These are phyloP conservation scores for Cystobasidiaceae sp. DNA, from an alignment of 1,284 basidiomycete species.

Conservation along the genomic window DNA sequence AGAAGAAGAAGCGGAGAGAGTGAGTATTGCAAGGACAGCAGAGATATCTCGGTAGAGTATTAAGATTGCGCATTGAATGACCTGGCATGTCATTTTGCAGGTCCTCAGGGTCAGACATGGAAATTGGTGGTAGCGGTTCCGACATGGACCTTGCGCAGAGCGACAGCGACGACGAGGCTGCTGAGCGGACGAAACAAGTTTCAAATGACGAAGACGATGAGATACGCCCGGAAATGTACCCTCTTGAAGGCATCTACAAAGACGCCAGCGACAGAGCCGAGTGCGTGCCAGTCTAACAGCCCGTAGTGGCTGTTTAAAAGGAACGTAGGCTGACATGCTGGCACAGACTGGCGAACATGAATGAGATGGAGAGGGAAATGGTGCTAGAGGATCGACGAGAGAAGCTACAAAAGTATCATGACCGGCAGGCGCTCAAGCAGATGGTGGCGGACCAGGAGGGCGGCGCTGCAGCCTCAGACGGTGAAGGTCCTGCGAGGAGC, in stretches of 20 bases:
- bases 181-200: conserved; percentile 3
- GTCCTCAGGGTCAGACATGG: conserved; percentile 28
- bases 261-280: conserved; percentile 9
- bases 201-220: conserved; percentile 26
- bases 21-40: too few relatives aligned
- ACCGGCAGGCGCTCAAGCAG: conserved; percentile 16
- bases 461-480: not conserved
- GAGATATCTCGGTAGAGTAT: too few relatives aligned
- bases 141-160: conserved; percentile 6
- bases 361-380: conserved; percentile 30
- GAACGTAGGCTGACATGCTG: too few relatives aligned
- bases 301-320: too few relatives aligned
- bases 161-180: conserved; percentile 1
- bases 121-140: conserved; percentile 4
- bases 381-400: conserved; percentile 20
- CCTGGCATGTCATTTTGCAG: not conserved
- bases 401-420: conserved; percentile 13
- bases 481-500: not conserved
- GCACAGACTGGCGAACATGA: conserved; percentile 22
- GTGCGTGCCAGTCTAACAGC: too few relatives aligned
- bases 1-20: conserved; percentile 24
- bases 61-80: too few relatives aligned
- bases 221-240: conserved; percentile 20
- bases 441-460: conserved; percentile 22
- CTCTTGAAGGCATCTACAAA: conserved; percentile 31